Conservation (phyloP, 495 filamentous ascomycete species). For the Podospora pseudocomata region DNA sequence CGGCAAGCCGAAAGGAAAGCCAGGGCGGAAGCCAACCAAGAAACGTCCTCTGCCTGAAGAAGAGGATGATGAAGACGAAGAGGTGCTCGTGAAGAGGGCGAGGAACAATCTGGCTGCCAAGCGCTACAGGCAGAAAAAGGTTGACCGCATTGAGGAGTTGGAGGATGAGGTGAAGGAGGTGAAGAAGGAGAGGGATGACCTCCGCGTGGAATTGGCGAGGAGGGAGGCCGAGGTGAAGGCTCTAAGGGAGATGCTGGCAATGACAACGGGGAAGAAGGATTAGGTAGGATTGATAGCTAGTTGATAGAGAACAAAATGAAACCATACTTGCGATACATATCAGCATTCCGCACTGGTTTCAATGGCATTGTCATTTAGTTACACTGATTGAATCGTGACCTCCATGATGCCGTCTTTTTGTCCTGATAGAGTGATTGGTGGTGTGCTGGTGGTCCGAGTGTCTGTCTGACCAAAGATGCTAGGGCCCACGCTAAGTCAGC, state of each 20-base stretch:
- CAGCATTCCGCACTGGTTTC: too few relatives aligned
- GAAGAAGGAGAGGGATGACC: conserved; percentile 59
- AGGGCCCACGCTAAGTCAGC: too few relatives aligned
- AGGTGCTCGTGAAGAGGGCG: conserved; percentile 50
- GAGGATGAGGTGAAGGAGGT: conserved; percentile 58
- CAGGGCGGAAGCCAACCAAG: conserved; percentile 7
- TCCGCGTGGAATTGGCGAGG: conserved; percentile 59
- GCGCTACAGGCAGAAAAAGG: conserved; percentile 66
- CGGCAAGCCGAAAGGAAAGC: conserved; percentile 13
- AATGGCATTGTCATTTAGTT: too few relatives aligned
- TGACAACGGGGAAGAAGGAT: conserved; percentile 18
- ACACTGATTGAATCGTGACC: not conserved
- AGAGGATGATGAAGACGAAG: conserved; percentile 18
- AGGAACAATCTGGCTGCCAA: conserved; percentile 68
- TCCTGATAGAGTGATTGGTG: too few relatives aligned
- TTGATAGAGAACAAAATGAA: not conserved
- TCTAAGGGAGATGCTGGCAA: conserved; percentile 42
- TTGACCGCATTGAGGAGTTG: conserved; percentile 62
- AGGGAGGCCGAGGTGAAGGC: conserved; percentile 58
- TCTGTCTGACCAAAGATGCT: too few relatives aligned
- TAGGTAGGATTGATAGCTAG: not conserved
- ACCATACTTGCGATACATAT: not conserved
- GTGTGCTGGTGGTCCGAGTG: not conserved
- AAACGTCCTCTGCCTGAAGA: not conserved
- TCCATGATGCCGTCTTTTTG: too few relatives aligned